Conservation (phyloP, 352 stramenopile genomes). For the Globisporangium ultimum region DNA sequence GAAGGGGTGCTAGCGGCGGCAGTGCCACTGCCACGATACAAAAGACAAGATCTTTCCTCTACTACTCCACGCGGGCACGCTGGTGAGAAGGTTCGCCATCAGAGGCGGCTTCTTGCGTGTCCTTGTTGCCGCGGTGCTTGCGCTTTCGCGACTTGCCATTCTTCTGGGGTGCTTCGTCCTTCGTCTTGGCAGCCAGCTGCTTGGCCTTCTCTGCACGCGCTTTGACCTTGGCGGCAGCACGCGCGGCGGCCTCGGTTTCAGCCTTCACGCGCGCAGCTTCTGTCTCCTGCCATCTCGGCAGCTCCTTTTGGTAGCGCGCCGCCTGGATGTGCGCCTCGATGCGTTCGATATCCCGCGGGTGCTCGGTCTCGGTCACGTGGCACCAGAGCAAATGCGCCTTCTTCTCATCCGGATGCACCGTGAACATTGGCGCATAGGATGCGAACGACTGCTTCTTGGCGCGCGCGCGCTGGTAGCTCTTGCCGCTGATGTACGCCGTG, state of each 20-base stretch:
- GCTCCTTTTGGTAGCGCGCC: constrained; percentile 51
- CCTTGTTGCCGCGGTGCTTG: constrained; percentile 1
- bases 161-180: constrained; percentile 1
- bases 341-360: constrained; percentile 40
- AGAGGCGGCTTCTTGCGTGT: neutral
- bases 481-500: constrained; percentile 46
- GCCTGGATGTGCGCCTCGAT: constrained; percentile 54
- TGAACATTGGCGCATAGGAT: constrained; percentile 63
- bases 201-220: constrained; percentile 11
- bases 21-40: neutral
- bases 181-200: constrained; percentile 6
- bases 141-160: constrained; percentile 8
- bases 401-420: constrained; percentile 50
- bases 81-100: constrained; percentile 4
- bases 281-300: constrained; percentile 45
- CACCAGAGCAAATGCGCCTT: constrained; percentile 58
- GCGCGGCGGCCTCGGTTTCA: constrained; percentile 7
- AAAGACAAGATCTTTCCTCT: neutral
- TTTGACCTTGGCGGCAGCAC: constrained; percentile 3
- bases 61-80: constrained; percentile 7
- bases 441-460: constrained; percentile 43
- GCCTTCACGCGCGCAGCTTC: constrained; percentile 34
- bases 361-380: constrained; percentile 55
- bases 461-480: constrained; percentile 50
- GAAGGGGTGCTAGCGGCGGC: neutral